phyloP scores from a whole-genome alignment of 73 alveolate genomes.

The Paramecium sonneborni region DNA sequence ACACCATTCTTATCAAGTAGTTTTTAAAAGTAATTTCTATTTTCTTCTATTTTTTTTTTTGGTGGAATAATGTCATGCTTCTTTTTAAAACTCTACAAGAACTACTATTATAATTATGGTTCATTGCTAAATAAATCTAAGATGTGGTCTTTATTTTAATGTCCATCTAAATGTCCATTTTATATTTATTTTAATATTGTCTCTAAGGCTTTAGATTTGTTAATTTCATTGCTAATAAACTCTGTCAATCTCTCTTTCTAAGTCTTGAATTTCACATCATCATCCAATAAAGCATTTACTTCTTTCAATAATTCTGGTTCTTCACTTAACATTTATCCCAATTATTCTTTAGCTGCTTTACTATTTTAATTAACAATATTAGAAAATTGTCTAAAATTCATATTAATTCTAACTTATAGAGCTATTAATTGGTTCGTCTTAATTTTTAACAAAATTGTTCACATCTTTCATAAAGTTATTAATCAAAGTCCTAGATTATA shows the following conservation, averaged over 20 bases:
- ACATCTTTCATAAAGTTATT: conserved; percentile 35
- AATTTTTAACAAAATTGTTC: conserved; percentile 39
- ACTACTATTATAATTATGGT: neutral
- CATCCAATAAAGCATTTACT: conserved; percentile 16
- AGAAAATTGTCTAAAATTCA: conserved; percentile 12
- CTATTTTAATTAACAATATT: neutral
- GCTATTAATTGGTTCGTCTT: conserved; percentile 26
- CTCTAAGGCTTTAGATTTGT: conserved; percentile 20
- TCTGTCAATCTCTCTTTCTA: conserved; percentile 29
- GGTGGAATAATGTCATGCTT: neutral
- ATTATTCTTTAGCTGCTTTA: neutral
- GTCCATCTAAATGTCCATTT: conserved; percentile 37
- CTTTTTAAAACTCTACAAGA: neutral
- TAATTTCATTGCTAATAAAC: neutral
- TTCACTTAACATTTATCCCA: conserved; percentile 3
- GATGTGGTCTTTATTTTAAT: neutral
- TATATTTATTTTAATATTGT: neutral
- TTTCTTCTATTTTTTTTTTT: neutral
- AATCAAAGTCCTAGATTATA: neutral
- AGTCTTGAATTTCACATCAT: conserved; percentile 43
- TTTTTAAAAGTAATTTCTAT: conserved; percentile 41
- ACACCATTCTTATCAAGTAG: conserved; percentile 29
- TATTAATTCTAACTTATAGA: conserved; percentile 7
- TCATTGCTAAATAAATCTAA: neutral
- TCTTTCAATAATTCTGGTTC: conserved; percentile 47